Evolutionary conservation across 1,284 basidiomycete species (phyloP).

Genomic region (Melampsora abietis-canadensis): DNA sequence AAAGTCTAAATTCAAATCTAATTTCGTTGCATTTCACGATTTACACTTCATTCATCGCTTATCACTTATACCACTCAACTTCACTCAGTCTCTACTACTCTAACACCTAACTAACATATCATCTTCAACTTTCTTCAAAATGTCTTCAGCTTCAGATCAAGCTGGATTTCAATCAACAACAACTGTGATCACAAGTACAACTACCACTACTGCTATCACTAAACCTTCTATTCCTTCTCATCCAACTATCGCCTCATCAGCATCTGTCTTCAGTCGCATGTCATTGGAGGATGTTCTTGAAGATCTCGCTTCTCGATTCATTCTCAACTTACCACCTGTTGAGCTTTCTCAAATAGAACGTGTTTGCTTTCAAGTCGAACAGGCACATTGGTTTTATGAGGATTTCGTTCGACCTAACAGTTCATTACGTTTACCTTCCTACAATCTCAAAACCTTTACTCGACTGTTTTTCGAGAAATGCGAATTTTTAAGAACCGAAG

Average conservation of each 20-base stretch:
- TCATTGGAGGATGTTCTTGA: constrained; percentile 52
- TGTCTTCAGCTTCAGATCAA: no score
- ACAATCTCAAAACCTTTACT: constrained; percentile 90
- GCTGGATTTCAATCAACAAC: no score
- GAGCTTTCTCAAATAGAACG: constrained; percentile 87
- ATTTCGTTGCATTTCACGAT: no score
- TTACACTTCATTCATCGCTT: no score
- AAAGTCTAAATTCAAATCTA: no score
- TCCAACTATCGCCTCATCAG: constrained; percentile 27
- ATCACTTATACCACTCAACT: no score
- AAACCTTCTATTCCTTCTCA: neutral
- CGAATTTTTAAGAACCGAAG: constrained; percentile 63
- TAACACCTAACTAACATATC: no score
- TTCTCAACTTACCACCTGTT: constrained; percentile 90
- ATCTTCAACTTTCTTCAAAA: no score
- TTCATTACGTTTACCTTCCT: constrained; percentile 79
- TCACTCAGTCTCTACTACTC: no score
- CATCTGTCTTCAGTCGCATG: constrained; percentile 42
- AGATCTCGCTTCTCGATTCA: constrained; percentile 67
- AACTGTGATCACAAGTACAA: no score
- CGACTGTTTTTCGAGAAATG: constrained; percentile 81
- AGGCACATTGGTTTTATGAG: constrained; percentile 99
- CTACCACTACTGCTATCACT: no score
- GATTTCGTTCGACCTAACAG: constrained; percentile 81
- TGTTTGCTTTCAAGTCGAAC: constrained; percentile 97